These are phyloP conservation scores for Oryza brachyantha DNA, from an alignment of 176 grass and related monocot species.

Conservation along the genomic window DNA sequence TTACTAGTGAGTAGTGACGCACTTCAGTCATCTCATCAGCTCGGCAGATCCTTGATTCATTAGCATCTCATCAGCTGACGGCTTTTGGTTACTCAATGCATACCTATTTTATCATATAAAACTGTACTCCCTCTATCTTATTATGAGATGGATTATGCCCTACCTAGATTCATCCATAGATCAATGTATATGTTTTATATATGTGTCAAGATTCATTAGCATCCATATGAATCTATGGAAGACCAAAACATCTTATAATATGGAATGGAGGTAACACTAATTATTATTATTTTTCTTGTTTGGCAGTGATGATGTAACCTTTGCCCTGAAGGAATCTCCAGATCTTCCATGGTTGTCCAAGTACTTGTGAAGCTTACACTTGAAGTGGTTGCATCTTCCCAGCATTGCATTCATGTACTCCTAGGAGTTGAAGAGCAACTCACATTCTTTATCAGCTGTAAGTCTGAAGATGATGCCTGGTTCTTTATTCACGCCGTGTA, in stretches of 20 bases:
- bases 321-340: conserved; percentile 81
- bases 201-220: too few relatives aligned
- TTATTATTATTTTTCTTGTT: conserved; percentile 32
- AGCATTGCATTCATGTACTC: neutral
- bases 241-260: too few relatives aligned
- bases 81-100: neutral
- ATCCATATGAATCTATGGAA: too few relatives aligned
- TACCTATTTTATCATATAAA: conserved; percentile 2
- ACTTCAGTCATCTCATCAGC: neutral
- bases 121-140: too few relatives aligned
- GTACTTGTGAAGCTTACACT: conserved; percentile 51
- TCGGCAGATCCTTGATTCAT: neutral
- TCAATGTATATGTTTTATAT: too few relatives aligned
- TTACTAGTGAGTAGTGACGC: neutral
- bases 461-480: neutral
- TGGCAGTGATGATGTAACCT: conserved; percentile 86
- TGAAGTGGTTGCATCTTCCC: neutral
- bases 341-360: conserved; percentile 89
- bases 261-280: too few relatives aligned
- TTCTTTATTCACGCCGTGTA: neutral
- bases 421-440: neutral
- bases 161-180: too few relatives aligned
- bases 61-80: neutral
- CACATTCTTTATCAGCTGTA: neutral
- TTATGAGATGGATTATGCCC: too few relatives aligned